Evolutionary conservation across 139 green algal genomes (phyloP), one percentile per base, ranked within the genome.

Genomic region (Chlorella sp.): DNA sequence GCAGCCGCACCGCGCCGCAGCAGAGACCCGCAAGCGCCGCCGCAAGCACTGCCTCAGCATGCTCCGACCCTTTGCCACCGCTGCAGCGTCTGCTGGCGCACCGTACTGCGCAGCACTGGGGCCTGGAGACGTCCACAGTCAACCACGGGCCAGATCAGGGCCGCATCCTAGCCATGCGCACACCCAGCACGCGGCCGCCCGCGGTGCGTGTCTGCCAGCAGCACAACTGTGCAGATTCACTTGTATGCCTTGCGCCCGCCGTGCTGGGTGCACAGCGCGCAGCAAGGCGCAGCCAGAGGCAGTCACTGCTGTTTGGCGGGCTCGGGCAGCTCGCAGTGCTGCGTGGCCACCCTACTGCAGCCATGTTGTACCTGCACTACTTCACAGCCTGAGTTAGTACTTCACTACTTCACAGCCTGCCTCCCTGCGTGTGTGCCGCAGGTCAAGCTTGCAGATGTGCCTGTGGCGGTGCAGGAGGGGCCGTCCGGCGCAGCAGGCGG

Each of bases 91-190:
- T 93, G 71, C 79, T 93, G 28, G 86, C 78, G 4, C 89, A 93
- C 62, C 80, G 88, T 47, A 88, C 83, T 32, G 88, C 89, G 0
- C 89, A 93, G 71, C 89, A 92, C 87, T 93, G 89, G 80, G 88
- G 89, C 7, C 82, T 93, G 47, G 88, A 89, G n/a, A 93, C 89
- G 16, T 78, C 74, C 2, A 92, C 88, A 25, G 39, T 91, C n/a
- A 86, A 74, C 26, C 81, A 90, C 0, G 89, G 89, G 2, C 80
- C 87, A 17, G 70, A 90, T 26, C 86, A 89, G 25, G 82, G 88
- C 1, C 81, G 80, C 32, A 91, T 93, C 38, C 21, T 90, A 25
- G 89, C 87, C 30, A 36, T 38, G 0, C 76, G 69, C 18, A 85
- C 78, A 2, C 62, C 41, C 21, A 13, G 1, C 26, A 86, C 65